Evolutionary conservation across 768 basidiomycete species (phyloP), one percentile per base, ranked within the genome.

Genomic region (Trametes elegans): DNA sequence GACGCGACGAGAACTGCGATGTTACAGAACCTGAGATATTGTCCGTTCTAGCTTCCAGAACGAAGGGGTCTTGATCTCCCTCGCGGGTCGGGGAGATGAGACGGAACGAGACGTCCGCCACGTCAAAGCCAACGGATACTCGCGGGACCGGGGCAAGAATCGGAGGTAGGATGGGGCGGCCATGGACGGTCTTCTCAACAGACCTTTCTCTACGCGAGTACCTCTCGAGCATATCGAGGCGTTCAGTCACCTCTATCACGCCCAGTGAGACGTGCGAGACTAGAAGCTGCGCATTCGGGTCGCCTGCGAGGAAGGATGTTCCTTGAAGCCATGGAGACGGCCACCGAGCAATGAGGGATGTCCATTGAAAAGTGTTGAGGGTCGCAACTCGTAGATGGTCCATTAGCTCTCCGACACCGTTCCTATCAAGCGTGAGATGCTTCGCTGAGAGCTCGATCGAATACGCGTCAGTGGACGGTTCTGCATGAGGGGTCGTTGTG

Each of bases 261-360:
- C 75, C 75, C 7, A 66, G 16, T 2, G 62, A 49, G 3, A 65
- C 8, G 7, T 60, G 38, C 19, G 83, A 62, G 24, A 78, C 78
- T 18, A 88, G 42, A 11, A 84, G 72, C 10, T 87, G 76, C 9
- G 78, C 73, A 63, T 84, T 84, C 8, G 83, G 78, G 62, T 86
- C 85, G 21, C 79, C 81, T 11, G 70, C 57, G 39, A 85, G 65
- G 61, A 84, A 81, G 0, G 77, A 71, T 19, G 78, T 72, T 2
- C 75, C 67, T 28, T 69, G 68, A 27, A 85, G 68, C 73, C 79
- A 79, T n/a, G 78, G 79, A 36, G 76, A 66, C 8, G 85, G 83
- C 86, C 85, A 90, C 65, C 84, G 82, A 3, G 77, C 77, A 19
- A 76, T 67, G 21, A 87, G 67, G 1, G 72, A 65, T 43, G 76